Evolutionary conservation across 441 rosid genomes (phyloP), one percentile per base, ranked within the genome.

Genomic region (Macaranga tanarius): DNA sequence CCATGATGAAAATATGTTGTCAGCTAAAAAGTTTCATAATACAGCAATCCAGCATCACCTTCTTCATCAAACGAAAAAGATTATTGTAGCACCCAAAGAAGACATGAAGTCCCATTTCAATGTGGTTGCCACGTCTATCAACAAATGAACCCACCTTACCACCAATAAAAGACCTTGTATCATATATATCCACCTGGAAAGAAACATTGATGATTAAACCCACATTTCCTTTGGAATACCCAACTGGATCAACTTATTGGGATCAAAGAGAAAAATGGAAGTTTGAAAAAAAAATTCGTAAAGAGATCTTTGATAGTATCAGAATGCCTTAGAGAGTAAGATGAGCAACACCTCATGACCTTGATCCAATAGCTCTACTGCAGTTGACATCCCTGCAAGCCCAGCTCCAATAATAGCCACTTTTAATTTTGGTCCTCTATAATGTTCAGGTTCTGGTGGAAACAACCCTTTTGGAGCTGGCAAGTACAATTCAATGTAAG

Each of bases 101-200:
- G 74, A 92, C 99, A 62, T 95, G 99, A 78, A 95, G 84, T 58
- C 98, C 99, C 99, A 95, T 95, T 87, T 95, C 99, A 5, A 95
- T 76, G 75, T 95, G 99, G 84, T 95, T 95, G 68, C 99, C 99
- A n/a, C 81, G 82, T 81, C 51, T 86, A 86, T 95, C 99, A 71
- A 95, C 89, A 83, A 95, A 91, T 16, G 99, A 95, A 75, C 99
- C 99, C 17, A 92, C 99, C 88, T 95, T 95, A 71, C 99, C 99
- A 70, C 99, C 99, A 72, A 92, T 91, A 83, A 95, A 95, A 62
- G 88, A 10, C 83, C 93, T 88, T 23, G 93, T 92, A 52, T 95
- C 99, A 34, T 95, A 95, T 80, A 92, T 90, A 84, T 95, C 96
- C 72, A 95, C 99, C 97, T 95, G 87, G 71, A 56, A 17, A 22